Base-by-base conservation (phyloP, 495 filamentous ascomycete species). In the Neohortaea acidophila region DNA sequence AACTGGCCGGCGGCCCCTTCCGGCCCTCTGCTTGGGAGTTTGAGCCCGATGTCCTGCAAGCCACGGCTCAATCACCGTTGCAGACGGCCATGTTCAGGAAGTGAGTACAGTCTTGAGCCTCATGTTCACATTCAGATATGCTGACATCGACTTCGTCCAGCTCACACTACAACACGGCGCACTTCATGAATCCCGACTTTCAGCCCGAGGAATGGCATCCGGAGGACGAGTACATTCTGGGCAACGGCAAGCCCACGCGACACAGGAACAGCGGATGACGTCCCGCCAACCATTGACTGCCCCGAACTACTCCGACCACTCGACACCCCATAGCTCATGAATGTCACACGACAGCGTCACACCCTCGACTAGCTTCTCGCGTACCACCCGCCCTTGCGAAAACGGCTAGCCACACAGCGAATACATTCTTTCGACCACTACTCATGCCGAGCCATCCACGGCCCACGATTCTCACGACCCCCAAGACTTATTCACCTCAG, bases 91-190 rank as follows among this genome's bases (percentile, higher is more conserved):
- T 58, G 33, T 59, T 59, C 49, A 52, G 51, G 35, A 58, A 59
- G 57, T 59, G 34, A 49, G 55, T 53, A 10, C 15, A 20, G n/a
- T 20, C 14, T 9, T 21, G 15, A 27, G 13, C 13, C 22, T 35
- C 23, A 15, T 13, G 10, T 12, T 19, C 6, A 23, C 15, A 38
- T 18, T 28, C 26, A 8, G 18, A 24, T 7, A 27, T 27, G 24
- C 24, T n/a, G 35, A 38, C 21, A 38, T 22, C 21, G 9, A 26
- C 21, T 30, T 9, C 17, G 24, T 4, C 3, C 25, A 61, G 58
- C 39, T 61, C 59, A 0, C 55, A 57, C 31, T 59, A 48, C 48
- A 61, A 61, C 44, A 59, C 56, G 19, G 59, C 59, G 23, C 59
- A 61, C 42, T 59, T 56, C 41, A 35, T 52, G 13, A 61, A 61